These are phyloP conservation scores for Pilasporangium apinafurcum DNA, from an alignment of 352 stramenopile species.

Conservation along the genomic window DNA sequence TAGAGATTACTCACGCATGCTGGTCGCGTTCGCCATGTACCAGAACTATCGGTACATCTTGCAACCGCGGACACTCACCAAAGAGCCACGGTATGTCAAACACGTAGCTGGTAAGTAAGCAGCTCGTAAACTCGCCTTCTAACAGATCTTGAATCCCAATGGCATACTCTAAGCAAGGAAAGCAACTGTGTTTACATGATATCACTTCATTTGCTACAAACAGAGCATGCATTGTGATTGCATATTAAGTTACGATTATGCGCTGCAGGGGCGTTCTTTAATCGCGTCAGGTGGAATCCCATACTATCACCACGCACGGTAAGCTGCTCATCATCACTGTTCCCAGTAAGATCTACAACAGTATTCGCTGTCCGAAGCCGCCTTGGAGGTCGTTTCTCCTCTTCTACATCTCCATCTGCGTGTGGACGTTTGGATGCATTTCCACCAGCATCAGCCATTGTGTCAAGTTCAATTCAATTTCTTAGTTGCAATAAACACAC, in stretches of 20 bases:
- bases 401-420: too few species aligned
- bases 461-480: too few species aligned
- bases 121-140: slow-evolving; percentile 46
- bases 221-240: not conserved
- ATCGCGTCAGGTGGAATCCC: slow-evolving; percentile 29
- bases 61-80: slow-evolving; percentile 41
- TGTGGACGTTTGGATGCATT: too few species aligned
- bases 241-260: slow-evolving; percentile 38
- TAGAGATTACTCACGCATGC: slow-evolving; percentile 13
- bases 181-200: too few species aligned
- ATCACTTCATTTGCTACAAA: not conserved
- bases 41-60: slow-evolving; percentile 60
- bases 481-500: too few species aligned
- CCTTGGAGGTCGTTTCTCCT: too few species aligned
- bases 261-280: slow-evolving; percentile 19
- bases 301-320: too few species aligned
- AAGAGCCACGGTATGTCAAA: slow-evolving; percentile 76
- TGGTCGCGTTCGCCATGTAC: slow-evolving; percentile 69
- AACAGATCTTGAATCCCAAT: slow-evolving; percentile 44
- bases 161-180: slow-evolving; percentile 16
- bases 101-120: slow-evolving; percentile 82
- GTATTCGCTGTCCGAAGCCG: too few species aligned
- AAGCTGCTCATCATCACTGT: not conserved
- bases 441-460: too few species aligned
- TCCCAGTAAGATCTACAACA: not conserved